These are phyloP conservation scores for Cyclaneusma minus DNA, from an alignment of 2,329 filamentous ascomycete species.

Conservation along the genomic window DNA sequence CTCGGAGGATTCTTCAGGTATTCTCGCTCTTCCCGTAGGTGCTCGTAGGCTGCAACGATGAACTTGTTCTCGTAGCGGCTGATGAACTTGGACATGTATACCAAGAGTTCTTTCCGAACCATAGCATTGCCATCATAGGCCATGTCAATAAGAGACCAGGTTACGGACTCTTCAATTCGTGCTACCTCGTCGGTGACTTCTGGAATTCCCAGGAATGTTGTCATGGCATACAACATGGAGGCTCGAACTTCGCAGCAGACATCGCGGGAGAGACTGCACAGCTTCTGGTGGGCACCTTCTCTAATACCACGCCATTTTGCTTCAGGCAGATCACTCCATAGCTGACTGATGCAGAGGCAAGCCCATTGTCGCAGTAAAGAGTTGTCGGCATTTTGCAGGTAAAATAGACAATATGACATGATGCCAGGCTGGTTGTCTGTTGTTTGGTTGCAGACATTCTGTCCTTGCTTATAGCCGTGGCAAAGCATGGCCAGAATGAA, in stretches of 20 bases:
- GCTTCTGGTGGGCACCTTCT: conserved; percentile 66
- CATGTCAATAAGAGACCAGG: conserved; percentile 80
- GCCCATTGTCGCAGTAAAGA: conserved; percentile 88
- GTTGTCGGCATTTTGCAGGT: conserved; percentile 76
- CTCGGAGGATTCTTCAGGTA: conserved; percentile 40
- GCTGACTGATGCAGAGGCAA: conserved; percentile 84
- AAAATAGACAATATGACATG: conserved; percentile 72
- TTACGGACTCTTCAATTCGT: conserved; percentile 79
- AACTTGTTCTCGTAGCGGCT: conserved; percentile 86
- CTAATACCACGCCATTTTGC: conserved; percentile 94
- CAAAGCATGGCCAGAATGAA: conserved; percentile 97
- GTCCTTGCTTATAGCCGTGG: conserved; percentile 83
- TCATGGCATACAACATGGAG: conserved; percentile 85
- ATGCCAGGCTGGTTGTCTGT: conserved; percentile 83
- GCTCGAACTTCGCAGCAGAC: conserved; percentile 84
- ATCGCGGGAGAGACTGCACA: conserved; percentile 71
- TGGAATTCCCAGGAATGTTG: conserved; percentile 84
- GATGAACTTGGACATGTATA: conserved; percentile 88
- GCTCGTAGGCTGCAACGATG: conserved; percentile 80
- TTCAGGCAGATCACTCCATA: conserved; percentile 82
- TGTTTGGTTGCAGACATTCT: conserved; percentile 82
- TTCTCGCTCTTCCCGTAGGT: conserved; percentile 70
- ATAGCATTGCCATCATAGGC: conserved; percentile 86
- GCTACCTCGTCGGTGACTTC: conserved; percentile 85
- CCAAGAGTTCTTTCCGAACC: conserved; percentile 81